Evolutionary conservation across 31 red algal species (phyloP), one percentile per base, ranked within the genome.

Genomic region (Odonthalia washingtoniensis): DNA sequence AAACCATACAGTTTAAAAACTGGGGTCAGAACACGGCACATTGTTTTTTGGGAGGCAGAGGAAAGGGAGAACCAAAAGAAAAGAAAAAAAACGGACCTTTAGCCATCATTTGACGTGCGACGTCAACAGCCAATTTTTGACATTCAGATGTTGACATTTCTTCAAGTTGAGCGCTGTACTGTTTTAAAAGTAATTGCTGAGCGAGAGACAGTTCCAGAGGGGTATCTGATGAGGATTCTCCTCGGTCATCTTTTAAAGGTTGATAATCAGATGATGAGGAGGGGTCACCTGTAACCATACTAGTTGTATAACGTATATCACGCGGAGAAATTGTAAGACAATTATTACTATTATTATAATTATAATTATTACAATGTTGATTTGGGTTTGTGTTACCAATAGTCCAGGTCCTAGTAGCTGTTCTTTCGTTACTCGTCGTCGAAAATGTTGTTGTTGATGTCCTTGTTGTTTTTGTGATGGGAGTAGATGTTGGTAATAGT

Each of bases 61-160:
- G 14, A 24, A 61, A 61, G 52, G 24, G 52, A 24, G 52, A 14
- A 24, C 52, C 14, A 61, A 61, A 24, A 61, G 52, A 61, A 61
- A 61, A 61, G 14, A 24, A 24, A 70, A 21, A 27, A 70, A 70
- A 37, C 66, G 90, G 92, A 72, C 89, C 96, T 80, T 98, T 98
- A 3, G 93, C 87, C 92, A 95, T 95, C 90, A 93, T 98, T 65
- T 98, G 96, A 21, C 90, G 80, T 27, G 88, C 89, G 65, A 98
- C 69, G 52, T 94, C 96, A 35, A 95, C 63, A 39, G 90, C 76
- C 34, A 98, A 82, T 33, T 90, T 88, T 27, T 87, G 88, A 84
- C 89, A 89, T 30, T 94, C 86, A 27, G 91, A 76, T 33, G 62
- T 61, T 41, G 53, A 66, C 91, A 94, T 98, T 6, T 81, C 80